Evolutionary conservation across 495 filamentous ascomycete species (phyloP).

Genomic region (Amphirosellinia nigrospora): DNA sequence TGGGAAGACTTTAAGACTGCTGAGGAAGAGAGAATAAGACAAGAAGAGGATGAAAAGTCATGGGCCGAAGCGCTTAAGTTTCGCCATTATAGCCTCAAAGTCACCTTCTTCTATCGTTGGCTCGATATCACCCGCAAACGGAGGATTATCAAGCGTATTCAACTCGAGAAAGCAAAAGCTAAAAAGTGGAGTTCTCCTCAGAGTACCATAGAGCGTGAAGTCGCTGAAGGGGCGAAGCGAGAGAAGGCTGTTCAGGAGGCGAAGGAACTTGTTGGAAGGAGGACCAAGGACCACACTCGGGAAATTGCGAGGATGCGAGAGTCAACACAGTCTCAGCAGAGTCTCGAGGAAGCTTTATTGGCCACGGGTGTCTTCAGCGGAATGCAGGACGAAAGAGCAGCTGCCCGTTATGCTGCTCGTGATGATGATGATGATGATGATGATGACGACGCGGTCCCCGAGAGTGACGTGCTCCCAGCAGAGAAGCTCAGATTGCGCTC

Average conservation of each 20-base stretch:
- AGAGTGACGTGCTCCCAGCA: constrained; percentile 10
- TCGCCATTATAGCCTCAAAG: constrained; percentile 46
- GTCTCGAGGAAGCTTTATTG: constrained; percentile 48
- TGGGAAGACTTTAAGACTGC: constrained; percentile 43
- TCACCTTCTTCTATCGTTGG: constrained; percentile 59
- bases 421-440: constrained; percentile 27
- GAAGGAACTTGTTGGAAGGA: constrained; percentile 30
- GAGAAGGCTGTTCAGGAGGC: constrained; percentile 32
- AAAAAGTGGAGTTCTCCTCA: constrained; percentile 36
- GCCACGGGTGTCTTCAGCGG: constrained; percentile 50
- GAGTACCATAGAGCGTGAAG: constrained; percentile 37
- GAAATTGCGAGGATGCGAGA: constrained; percentile 28
- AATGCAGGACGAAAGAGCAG: constrained; percentile 42
- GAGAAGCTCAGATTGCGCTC: constrained; percentile 30
- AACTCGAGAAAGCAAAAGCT: constrained; percentile 43
- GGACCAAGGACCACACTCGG: constrained; percentile 24
- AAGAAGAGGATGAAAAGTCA: constrained; percentile 50
- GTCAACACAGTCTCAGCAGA: constrained; percentile 29
- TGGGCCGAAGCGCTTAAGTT: constrained; percentile 47
- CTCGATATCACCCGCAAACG: constrained; percentile 49
- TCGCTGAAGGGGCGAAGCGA: constrained; percentile 33
- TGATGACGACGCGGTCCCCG: constrained; percentile 12
- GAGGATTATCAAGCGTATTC: constrained; percentile 37
- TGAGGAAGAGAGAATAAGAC: constrained; percentile 42
- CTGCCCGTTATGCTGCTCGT: constrained; percentile 39